These are phyloP conservation scores for Tetragonia tetragonoides DNA, from an alignment of 148 eudicot species.

Conservation along the genomic window DNA sequence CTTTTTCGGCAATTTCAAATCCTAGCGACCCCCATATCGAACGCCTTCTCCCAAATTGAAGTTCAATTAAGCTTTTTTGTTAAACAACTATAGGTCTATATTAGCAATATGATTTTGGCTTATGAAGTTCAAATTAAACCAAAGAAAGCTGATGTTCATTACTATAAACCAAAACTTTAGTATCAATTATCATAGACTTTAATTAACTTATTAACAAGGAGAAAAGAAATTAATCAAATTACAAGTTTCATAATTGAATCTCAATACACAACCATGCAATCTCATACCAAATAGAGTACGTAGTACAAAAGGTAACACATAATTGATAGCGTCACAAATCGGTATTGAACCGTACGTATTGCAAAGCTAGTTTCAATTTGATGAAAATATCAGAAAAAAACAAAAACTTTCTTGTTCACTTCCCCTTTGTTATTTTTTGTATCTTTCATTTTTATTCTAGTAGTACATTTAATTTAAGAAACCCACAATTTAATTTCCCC, in stretches of 20 bases:
- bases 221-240: no score
- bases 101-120: no score
- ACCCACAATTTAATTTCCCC: not conserved
- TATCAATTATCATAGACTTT: no score
- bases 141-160: no score
- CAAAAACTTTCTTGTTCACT: not conserved
- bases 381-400: not conserved
- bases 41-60: no score
- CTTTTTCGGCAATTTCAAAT: no score
- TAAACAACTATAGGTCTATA: no score
- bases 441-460: slow-evolving; percentile 17
- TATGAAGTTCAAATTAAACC: no score
- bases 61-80: no score
- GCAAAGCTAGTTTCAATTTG: slow-evolving; percentile 10
- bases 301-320: not conserved
- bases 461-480: slow-evolving; percentile 3
- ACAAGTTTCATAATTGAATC: not conserved
- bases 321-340: not conserved
- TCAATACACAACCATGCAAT: not conserved
- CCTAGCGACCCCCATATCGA: no score
- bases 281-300: not conserved
- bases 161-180: no score
- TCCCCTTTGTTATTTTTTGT: not conserved
- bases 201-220: no score
- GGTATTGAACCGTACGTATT: not conserved